These are phyloP conservation scores for Rhodocollybia butyracea DNA, from an alignment of 768 basidiomycete genomes.

Conservation along the genomic window DNA sequence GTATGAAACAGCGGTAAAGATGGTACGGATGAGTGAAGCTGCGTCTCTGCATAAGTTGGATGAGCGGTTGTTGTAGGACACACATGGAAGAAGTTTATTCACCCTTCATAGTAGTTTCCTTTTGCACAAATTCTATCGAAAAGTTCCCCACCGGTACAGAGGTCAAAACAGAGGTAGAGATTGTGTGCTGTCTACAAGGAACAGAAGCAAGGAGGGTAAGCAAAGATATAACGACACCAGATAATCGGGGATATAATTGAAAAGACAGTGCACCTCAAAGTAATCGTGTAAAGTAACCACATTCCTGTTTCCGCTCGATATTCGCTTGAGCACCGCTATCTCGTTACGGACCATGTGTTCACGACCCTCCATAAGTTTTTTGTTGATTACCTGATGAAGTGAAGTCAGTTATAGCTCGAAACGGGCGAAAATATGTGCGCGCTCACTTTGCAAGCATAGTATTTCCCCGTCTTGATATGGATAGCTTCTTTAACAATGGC, in stretches of 20 bases:
- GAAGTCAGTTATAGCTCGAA: neutral
- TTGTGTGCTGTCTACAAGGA: constrained; percentile 76
- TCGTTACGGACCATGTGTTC: constrained; percentile 99
- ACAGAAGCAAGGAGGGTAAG: neutral
- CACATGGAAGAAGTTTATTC: constrained; percentile 23
- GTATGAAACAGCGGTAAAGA: constrained; percentile 85
- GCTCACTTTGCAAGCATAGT: constrained; percentile 85
- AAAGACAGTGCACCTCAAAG: constrained; percentile 74
- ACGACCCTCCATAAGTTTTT: constrained; percentile 96
- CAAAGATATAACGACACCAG: neutral
- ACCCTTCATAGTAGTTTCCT: constrained; percentile 93
- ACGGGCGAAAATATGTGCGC: neutral
- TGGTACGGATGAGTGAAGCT: constrained; percentile 80
- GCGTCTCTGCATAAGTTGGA: constrained; percentile 50
- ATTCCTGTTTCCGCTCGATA: constrained; percentile 87
- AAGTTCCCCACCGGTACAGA: constrained; percentile 97
- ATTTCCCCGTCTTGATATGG: constrained; percentile 86
- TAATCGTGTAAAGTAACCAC: constrained; percentile 95
- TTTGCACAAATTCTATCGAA: constrained; percentile 98
- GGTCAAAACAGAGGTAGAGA: constrained; percentile 91
- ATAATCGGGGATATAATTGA: neutral
- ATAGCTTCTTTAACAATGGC: constrained; percentile 95
- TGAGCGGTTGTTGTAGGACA: neutral
- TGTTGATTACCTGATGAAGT: constrained; percentile 76
- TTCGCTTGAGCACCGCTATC: constrained; percentile 89